Base-by-base conservation (phyloP, 1,284 basidiomycete species). In the Sporisorium exsertum region DNA sequence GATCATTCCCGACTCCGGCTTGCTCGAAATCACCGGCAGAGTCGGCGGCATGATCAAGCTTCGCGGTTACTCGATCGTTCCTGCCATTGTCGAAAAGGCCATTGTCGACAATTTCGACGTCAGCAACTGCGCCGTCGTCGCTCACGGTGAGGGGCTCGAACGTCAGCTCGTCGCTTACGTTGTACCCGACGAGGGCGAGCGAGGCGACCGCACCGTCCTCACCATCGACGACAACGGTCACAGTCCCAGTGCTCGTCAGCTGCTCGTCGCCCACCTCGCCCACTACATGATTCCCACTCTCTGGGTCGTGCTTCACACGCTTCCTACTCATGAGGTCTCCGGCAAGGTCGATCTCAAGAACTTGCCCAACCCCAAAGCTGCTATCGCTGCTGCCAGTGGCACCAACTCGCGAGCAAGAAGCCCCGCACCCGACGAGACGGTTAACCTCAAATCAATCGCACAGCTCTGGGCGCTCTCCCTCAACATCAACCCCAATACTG, bases 41-140 rank as follows among this genome's bases (percentile, higher is more conserved):
- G 79, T 82, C 10, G 84, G 84, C 10, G 83, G 80, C 12, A 84
- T 84, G 83, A 85, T 85, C 78, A 85, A 85, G 71, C 79, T 75
- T 29, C 71, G 84, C 20, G 84, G 84, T 22, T 85, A 85, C 65
- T 79, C 84, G 24, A 80, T 85, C 46, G 73, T 78, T 2, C 84
- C 84, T 20, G 79, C 50, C 42, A 77, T 60, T 16, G 84, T 85
- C 29, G 82, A 85, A 52, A 79, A 74, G 55, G 83, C 84, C 51
- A 83, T 85, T 45, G 59, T 82, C 55, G 76, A 78, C 57, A 73
- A 80, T 47, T 75, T 85, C 37, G 78, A 78, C 50, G 79, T 85
- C 18, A 64, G 74, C 56, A 74, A 77, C 40, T 83, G 82, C 53
- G 82, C 83, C 3, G 83, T 85, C 54, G 61, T 80, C 20, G 78